phyloP scores from a whole-genome alignment of 2,329 filamentous ascomycete genomes.

The Fusarium sublunatum region DNA sequence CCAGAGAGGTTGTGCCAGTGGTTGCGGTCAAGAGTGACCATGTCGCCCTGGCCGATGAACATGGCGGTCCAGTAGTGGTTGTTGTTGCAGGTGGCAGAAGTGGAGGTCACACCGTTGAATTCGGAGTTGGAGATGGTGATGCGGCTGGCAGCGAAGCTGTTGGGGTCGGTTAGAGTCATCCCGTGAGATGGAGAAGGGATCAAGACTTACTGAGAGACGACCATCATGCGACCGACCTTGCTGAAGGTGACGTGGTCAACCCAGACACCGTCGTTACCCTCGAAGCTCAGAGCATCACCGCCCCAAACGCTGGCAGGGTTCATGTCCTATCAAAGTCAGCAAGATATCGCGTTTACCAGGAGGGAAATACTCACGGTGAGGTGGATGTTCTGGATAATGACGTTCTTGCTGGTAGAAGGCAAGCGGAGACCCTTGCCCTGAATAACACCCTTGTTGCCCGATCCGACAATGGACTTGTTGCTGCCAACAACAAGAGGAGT shows the following conservation, averaged over 20 bases:
- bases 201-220: conserved; percentile 36
- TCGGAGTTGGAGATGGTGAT: conserved; percentile 60
- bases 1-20: conserved; percentile 59
- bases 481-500: conserved; percentile 47
- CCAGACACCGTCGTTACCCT: conserved; percentile 51
- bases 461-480: conserved; percentile 56
- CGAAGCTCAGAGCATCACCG: conserved; percentile 51
- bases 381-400: conserved; percentile 54
- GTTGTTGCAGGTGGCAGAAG: conserved; percentile 56
- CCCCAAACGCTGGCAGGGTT: conserved; percentile 54
- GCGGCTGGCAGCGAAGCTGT: conserved; percentile 20
- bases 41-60: conserved; percentile 52
- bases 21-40: conserved; percentile 56
- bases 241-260: conserved; percentile 47
- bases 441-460: conserved; percentile 52
- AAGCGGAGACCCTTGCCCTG: conserved; percentile 55
- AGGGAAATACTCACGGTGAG: neutral
- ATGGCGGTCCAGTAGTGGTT: conserved; percentile 60
- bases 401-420: conserved; percentile 47
- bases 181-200: neutral
- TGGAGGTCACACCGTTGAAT: conserved; percentile 55
- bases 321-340: conserved; percentile 22
- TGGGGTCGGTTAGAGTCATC: conserved; percentile 11
- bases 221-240: conserved; percentile 58
- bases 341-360: too few species aligned